phyloP scores from a whole-genome alignment of 1,284 basidiomycete species.

The Meripilus lineatus region DNA sequence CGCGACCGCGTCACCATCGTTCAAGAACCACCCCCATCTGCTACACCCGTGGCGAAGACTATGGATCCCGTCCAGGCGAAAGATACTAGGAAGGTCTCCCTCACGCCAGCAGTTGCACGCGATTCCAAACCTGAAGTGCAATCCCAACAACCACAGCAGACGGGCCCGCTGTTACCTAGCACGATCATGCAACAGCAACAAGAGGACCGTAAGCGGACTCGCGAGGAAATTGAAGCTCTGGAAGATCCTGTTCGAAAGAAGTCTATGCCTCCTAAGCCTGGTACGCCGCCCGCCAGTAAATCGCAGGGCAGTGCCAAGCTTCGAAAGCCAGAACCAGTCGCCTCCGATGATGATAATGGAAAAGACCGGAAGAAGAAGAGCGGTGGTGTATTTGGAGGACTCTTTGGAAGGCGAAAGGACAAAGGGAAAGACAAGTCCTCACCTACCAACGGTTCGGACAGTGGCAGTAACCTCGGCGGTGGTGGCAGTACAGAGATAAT shows the following conservation, averaged over 20 bases:
- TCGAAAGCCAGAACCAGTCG: conserved; percentile 48
- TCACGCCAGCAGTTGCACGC: conserved; percentile 72
- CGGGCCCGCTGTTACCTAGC: conserved; percentile 40
- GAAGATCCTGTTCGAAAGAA: conserved; percentile 59
- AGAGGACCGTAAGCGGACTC: conserved; percentile 51
- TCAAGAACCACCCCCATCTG: conserved; percentile 20
- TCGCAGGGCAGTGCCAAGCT: conserved; percentile 43
- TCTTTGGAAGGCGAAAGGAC: conserved; percentile 77
- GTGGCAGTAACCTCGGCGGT: conserved; percentile 22
- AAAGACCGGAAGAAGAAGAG: conserved; percentile 54
- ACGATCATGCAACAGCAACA: conserved; percentile 47
- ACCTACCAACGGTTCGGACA: conserved; percentile 32
- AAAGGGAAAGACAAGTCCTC: conserved; percentile 68
- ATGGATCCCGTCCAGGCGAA: conserved; percentile 53
- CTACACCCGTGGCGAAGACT: conserved; percentile 25
- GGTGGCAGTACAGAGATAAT: conserved; percentile 12
- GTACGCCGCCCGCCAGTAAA: conserved; percentile 11
- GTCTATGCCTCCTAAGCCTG: conserved; percentile 24
- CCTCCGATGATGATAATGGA: conserved; percentile 40
- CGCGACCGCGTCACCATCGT: conserved; percentile 33
- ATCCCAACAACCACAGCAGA: conserved; percentile 12
- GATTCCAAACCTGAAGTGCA: conserved; percentile 24
- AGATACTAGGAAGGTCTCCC: conserved; percentile 71
- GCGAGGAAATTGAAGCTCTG: conserved; percentile 55
- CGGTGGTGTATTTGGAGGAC: conserved; percentile 58